Evolutionary conservation across 345 rosid species (phyloP).

Genomic region (Eutrema heterophyllum): DNA sequence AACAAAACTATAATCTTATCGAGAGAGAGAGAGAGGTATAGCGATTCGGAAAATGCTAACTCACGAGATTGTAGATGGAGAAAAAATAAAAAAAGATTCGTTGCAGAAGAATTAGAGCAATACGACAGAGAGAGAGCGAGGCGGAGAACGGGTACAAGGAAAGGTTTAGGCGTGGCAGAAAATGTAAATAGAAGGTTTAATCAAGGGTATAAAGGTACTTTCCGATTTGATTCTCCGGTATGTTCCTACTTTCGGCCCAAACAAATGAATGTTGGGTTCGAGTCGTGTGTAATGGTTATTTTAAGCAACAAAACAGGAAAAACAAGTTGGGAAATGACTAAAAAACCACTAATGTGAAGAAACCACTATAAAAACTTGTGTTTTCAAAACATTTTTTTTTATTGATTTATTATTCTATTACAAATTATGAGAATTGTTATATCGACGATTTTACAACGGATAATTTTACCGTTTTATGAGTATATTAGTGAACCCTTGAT

Average conservation of each 20-base stretch:
- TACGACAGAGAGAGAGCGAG: not conserved
- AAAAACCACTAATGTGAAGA: too few species aligned
- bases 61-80: not conserved
- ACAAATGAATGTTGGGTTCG: not conserved
- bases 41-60: not conserved
- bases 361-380: too few species aligned
- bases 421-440: too few species aligned
- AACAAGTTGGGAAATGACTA: not conserved
- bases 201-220: not conserved
- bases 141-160: not conserved
- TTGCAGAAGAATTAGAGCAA: not conserved
- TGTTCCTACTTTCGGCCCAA: slow-evolving; percentile 15
- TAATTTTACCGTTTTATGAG: too few species aligned
- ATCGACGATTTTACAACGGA: too few species aligned
- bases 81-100: not conserved
- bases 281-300: not conserved
- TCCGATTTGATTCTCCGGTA: not conserved
- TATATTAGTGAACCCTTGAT: too few species aligned
- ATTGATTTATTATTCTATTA: too few species aligned
- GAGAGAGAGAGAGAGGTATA: not conserved
- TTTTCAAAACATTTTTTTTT: too few species aligned
- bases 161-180: slow-evolving; percentile 24
- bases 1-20: not conserved
- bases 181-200: not conserved
- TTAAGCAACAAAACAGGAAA: not conserved